These are phyloP conservation scores for Theileria equi DNA, from an alignment of 169 alveolate genomes.

Conservation along the genomic window DNA sequence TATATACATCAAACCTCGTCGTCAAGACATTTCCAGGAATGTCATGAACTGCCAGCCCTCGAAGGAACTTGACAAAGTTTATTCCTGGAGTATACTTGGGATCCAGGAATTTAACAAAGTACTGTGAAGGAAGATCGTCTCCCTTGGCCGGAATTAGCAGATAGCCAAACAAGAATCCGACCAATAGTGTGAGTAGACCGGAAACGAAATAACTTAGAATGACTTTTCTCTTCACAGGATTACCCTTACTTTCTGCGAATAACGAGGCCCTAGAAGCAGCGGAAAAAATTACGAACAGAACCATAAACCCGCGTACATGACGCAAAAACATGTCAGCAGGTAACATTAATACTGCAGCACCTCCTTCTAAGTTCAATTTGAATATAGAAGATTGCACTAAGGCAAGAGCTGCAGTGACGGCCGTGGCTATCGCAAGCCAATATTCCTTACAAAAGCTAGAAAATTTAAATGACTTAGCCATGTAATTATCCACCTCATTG, in stretches of 20 bases:
- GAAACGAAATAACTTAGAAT: conserved; percentile 1
- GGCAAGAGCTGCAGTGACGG: not conserved
- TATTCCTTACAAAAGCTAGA: conserved; percentile 6
- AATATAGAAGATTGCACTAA: conserved; percentile 8
- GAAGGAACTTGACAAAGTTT: conserved; percentile 10
- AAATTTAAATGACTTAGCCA: not conserved
- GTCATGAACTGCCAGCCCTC: conserved; percentile 24
- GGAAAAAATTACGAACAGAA: not conserved
- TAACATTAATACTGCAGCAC: conserved; percentile 2
- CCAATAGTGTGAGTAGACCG: not conserved
- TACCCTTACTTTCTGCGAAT: conserved; percentile 16
- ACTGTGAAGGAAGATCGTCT: not conserved
- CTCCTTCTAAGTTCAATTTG: conserved; percentile 3
- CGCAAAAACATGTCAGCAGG: conserved; percentile 20
- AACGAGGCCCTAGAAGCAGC: conserved; percentile 2
- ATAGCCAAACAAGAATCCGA: not conserved
- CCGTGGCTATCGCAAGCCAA: conserved; percentile 24
- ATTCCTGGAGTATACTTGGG: not conserved
- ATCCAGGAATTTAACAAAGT: not conserved
- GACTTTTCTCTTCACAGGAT: conserved; percentile 9
- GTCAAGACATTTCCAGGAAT: conserved; percentile 24
- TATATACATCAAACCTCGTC: conserved; percentile 21
- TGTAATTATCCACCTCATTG: not conserved
- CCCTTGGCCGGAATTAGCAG: conserved; percentile 7
- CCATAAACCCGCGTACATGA: conserved; percentile 30